phyloP scores from a whole-genome alignment of 345 rosid genomes.

The Moringa oleifera region DNA sequence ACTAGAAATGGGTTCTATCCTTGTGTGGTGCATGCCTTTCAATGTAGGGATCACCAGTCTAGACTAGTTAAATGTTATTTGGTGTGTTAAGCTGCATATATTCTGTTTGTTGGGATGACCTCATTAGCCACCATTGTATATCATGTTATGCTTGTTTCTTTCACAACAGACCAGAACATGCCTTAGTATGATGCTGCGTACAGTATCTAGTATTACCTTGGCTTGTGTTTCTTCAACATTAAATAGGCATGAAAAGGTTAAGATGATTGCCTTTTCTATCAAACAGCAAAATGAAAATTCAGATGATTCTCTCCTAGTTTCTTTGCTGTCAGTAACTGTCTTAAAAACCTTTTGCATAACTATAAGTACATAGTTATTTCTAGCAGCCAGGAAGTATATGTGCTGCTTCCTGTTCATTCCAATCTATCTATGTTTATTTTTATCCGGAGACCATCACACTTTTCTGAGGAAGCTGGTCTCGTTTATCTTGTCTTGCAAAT shows the following conservation, averaged over 20 bases:
- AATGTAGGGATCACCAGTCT: no score
- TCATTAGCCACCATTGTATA: not conserved
- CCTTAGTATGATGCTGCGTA: no score
- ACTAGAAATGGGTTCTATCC: no score
- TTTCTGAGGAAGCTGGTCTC: conserved; percentile 1
- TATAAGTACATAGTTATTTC: not conserved
- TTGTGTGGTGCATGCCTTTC: no score
- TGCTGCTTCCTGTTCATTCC: not conserved
- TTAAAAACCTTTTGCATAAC: no score
- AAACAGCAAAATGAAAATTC: no score
- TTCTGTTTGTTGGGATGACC: not conserved
- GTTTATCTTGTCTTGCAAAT: not conserved
- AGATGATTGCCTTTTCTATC: no score
- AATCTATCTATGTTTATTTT: no score
- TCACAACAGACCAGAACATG: not conserved
- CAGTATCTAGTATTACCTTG: no score
- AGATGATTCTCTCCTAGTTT: not conserved
- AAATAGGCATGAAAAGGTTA: no score
- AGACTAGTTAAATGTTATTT: no score
- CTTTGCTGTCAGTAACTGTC: not conserved
- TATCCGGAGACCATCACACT: not conserved
- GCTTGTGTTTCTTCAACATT: no score
- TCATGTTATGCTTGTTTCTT: not conserved
- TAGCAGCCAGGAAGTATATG: not conserved
- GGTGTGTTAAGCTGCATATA: not conserved